Conservation (phyloP, 805 yeast species). For the Sugiyamaella smithiae region DNA sequence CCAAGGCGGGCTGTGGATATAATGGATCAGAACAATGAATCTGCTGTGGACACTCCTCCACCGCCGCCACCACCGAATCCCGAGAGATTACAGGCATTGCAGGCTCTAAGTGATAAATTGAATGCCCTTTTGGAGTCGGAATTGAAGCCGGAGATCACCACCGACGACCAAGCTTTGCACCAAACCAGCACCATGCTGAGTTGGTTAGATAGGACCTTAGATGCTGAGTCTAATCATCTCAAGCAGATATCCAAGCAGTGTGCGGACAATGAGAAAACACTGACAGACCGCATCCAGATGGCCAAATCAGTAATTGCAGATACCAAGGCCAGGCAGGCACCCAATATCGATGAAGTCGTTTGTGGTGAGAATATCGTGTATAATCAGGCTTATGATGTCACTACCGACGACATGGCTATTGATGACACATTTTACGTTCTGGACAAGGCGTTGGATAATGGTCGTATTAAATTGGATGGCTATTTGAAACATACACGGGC, state of each 20-base stretch:
- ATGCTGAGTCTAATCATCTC: conserved; percentile 36
- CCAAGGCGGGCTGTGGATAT: not conserved
- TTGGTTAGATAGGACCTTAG: conserved; percentile 33
- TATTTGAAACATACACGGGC: conserved; percentile 50
- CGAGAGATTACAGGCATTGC: conserved; percentile 30
- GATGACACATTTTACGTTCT: conserved; percentile 63
- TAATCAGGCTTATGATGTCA: conserved; percentile 61
- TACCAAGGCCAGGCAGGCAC: conserved; percentile 34
- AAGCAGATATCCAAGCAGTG: conserved; percentile 29
- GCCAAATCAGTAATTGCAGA: conserved; percentile 35
- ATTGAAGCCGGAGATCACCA: conserved; percentile 26
- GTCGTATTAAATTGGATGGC: conserved; percentile 41
- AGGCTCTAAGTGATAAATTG: conserved; percentile 27
- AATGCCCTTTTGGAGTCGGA: conserved; percentile 27
- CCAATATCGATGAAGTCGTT: conserved; percentile 44
- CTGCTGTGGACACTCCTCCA: conserved; percentile 10
- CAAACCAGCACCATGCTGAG: conserved; percentile 40
- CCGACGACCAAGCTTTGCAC: conserved; percentile 30
- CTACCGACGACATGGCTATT: conserved; percentile 66
- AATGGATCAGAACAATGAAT: not conserved
- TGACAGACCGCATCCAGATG: conserved; percentile 31
- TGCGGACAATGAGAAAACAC: conserved; percentile 30
- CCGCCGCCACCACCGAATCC: conserved; percentile 39
- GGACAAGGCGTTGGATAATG: conserved; percentile 52
- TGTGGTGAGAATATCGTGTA: conserved; percentile 52